Conservation (phyloP, 2,329 filamentous ascomycete genomes). For the Zymoseptoria ardabiliae region DNA sequence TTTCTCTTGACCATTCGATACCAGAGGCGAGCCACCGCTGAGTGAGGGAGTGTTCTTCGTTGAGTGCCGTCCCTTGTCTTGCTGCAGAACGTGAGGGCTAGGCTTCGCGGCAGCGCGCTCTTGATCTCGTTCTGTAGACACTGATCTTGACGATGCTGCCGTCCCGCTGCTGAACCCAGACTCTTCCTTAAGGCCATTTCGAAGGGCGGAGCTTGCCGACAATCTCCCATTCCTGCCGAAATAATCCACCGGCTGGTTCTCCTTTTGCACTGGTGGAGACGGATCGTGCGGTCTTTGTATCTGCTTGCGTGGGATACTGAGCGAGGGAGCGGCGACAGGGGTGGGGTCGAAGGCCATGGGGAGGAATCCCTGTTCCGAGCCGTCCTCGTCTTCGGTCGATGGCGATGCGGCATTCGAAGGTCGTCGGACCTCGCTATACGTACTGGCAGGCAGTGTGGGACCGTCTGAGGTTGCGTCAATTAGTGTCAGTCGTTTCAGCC, state of each 20-base stretch:
- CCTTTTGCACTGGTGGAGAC: constrained; percentile 21
- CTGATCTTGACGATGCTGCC: constrained; percentile 35
- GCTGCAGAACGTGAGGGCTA: constrained; percentile 86
- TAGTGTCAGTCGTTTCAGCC: constrained; percentile 18
- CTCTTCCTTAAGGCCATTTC: constrained; percentile 36
- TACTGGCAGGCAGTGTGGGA: constrained; percentile 64
- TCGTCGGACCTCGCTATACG: constrained; percentile 70
- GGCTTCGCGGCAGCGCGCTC: constrained; percentile 31
- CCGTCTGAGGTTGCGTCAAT: constrained; percentile 40
- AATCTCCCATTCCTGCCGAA: constrained; percentile 30
- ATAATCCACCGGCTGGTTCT: constrained; percentile 35
- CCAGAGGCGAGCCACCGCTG: constrained; percentile 22
- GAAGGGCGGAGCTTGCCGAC: constrained; percentile 28
- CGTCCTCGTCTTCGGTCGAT: constrained; percentile 53
- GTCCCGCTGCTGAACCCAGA: constrained; percentile 26
- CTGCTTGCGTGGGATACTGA: constrained; percentile 21
- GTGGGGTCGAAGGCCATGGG: constrained; percentile 48
- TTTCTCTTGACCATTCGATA: constrained; percentile 36
- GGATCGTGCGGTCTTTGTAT: constrained; percentile 18
- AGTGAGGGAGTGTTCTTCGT: constrained; percentile 23
- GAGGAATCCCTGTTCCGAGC: constrained; percentile 42
- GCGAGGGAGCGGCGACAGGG: constrained; percentile 24
- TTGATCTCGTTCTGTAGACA: constrained; percentile 38
- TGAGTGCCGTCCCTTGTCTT: constrained; percentile 62
- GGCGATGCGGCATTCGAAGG: constrained; percentile 59